These are phyloP conservation scores for Polymyxa betae DNA, from an alignment of 208 protist genomes.

Conservation along the genomic window DNA sequence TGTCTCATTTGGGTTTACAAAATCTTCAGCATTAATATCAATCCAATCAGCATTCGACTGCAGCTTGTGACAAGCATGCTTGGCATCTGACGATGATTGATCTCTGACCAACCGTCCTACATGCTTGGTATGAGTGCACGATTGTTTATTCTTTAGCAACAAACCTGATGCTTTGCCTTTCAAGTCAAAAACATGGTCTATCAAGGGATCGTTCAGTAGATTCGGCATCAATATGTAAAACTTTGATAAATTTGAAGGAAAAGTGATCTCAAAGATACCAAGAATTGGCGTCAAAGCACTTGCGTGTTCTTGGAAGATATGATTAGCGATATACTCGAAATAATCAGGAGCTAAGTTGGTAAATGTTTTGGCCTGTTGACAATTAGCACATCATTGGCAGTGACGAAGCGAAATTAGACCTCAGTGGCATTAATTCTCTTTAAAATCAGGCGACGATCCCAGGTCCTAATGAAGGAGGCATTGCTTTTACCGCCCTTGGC, in stretches of 20 bases:
- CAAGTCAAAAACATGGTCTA: constrained; percentile 32
- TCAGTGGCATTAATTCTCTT: constrained; percentile 20
- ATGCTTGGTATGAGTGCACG: neutral
- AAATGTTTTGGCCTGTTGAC: neutral
- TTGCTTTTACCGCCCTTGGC: constrained; percentile 44
- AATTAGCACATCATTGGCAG: neutral
- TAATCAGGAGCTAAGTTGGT: neutral
- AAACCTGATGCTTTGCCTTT: constrained; percentile 38
- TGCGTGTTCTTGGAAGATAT: neutral
- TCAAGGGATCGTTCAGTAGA: neutral
- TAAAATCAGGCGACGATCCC: constrained; percentile 11
- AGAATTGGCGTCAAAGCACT: neutral
- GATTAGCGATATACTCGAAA: constrained; percentile 28
- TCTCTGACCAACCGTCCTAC: constrained; percentile 16
- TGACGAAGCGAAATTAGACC: neutral
- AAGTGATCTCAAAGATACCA: neutral
- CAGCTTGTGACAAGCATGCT: neutral
- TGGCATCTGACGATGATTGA: neutral
- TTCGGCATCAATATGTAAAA: constrained; percentile 29
- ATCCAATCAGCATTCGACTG: neutral
- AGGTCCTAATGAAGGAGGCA: neutral
- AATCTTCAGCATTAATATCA: neutral
- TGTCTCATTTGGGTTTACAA: neutral
- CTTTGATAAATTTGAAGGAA: neutral
- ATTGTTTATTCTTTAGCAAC: neutral